These are phyloP conservation scores for Rhodofomes roseus DNA, from an alignment of 1,284 basidiomycete genomes.

Conservation along the genomic window DNA sequence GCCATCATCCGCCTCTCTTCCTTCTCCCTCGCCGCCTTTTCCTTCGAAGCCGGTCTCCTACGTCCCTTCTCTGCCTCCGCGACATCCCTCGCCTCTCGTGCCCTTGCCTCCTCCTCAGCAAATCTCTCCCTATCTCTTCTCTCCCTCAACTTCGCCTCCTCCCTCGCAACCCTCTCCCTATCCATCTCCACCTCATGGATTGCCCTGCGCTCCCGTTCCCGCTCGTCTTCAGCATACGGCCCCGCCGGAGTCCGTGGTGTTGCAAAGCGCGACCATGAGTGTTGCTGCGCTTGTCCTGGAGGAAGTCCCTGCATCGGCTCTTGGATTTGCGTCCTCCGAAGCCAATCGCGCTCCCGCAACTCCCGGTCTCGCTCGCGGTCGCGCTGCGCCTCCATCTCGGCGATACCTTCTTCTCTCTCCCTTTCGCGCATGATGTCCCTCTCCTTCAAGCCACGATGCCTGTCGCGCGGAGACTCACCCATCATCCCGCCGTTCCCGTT, in stretches of 20 bases:
- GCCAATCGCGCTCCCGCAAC: constrained; percentile 2
- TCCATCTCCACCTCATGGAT: constrained; percentile 14
- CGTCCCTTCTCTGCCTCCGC: constrained; percentile 7
- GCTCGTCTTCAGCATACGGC: constrained; percentile 11
- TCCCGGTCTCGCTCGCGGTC: constrained; percentile 15
- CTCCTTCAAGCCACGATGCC: background rate
- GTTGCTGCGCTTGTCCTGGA: constrained; percentile 6
- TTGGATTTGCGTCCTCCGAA: constrained; percentile 2
- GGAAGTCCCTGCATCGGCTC: constrained; percentile 10
- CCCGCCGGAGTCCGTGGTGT: constrained; percentile 8
- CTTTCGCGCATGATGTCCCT: constrained; percentile 3
- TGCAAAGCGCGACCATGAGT: constrained; percentile 18
- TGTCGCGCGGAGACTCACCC: background rate
- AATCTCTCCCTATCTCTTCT: constrained; percentile 1
- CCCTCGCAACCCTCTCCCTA: constrained; percentile 2
- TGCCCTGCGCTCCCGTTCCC: constrained; percentile 11
- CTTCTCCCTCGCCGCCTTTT: constrained; percentile 14
- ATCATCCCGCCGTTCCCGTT: constrained; percentile 15
- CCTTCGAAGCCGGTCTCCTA: constrained; percentile 7
- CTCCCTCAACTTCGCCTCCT: background rate
- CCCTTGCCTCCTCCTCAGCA: constrained; percentile 5
- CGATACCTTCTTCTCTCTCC: background rate
- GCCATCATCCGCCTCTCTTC: constrained; percentile 5
- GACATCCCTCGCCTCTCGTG: constrained; percentile 10
- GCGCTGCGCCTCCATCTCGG: background rate